Conservation (phyloP, 2,329 filamentous ascomycete genomes). For the Xylaria arbuscula region DNA sequence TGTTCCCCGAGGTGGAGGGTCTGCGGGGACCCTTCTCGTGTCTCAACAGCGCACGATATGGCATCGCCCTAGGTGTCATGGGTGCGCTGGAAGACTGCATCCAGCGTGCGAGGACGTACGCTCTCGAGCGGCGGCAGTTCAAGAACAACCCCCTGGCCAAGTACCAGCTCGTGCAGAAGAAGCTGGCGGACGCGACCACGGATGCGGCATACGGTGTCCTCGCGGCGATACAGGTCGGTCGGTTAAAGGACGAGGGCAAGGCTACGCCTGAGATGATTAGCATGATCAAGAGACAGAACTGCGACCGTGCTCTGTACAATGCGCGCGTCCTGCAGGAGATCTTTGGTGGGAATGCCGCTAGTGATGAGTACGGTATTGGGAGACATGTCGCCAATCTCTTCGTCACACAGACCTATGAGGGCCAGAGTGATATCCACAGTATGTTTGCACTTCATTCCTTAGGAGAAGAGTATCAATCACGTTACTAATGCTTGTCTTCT, state of each 20-base stretch:
- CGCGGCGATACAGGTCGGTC: constrained; percentile 88
- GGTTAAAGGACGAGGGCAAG: constrained; percentile 92
- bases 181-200: constrained; percentile 90
- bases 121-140: constrained; percentile 95
- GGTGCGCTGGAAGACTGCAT: constrained; percentile 95
- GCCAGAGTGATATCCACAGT: constrained; percentile 98
- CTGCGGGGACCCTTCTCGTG: constrained; percentile 91
- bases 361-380: constrained; percentile 95
- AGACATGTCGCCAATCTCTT: constrained; percentile 96
- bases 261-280: constrained; percentile 94
- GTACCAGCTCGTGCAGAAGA: constrained; percentile 98
- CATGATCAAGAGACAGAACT: constrained; percentile 98
- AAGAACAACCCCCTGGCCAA: constrained; percentile 93
- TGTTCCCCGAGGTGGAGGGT: constrained; percentile 92
- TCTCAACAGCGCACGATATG: constrained; percentile 91
- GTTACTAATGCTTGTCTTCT: constrained; percentile 29
- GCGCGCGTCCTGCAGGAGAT: constrained; percentile 89
- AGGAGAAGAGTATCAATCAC: neutral
- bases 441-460: constrained; percentile 55
- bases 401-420: constrained; percentile 98
- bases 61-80: constrained; percentile 93
- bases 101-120: constrained; percentile 80
- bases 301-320: constrained; percentile 85
- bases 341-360: constrained; percentile 97
- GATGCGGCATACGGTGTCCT: constrained; percentile 93